phyloP scores from a whole-genome alignment of 2,329 filamentous ascomycete species.

The Monosporascus ibericus region DNA sequence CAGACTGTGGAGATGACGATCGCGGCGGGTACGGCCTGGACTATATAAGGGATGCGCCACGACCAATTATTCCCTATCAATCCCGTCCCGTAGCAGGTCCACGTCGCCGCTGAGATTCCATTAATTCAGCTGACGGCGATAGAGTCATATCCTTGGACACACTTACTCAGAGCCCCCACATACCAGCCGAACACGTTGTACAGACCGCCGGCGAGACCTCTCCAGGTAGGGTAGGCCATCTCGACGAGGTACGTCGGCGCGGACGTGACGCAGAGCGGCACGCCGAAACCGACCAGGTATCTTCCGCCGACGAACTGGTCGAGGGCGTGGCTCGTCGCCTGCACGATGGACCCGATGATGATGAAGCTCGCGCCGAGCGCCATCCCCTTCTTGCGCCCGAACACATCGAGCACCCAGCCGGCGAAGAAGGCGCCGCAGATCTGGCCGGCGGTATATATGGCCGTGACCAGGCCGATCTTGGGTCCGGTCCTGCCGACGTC shows the following conservation, averaged over 20 bases:
- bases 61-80: conserved; percentile 32
- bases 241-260: conserved; percentile 43
- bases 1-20: conserved; percentile 31
- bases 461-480: conserved; percentile 37
- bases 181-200: not conserved
- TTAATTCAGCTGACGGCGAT: not conserved
- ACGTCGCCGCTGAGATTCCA: conserved; percentile 42
- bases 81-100: conserved; percentile 36
- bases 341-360: conserved; percentile 37
- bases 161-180: not conserved
- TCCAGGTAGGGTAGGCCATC: conserved; percentile 43
- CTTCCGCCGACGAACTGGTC: conserved; percentile 40
- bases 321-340: conserved; percentile 29
- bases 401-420: conserved; percentile 37
- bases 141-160: not conserved
- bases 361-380: conserved; percentile 37
- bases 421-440: conserved; percentile 35
- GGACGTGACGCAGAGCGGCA: conserved; percentile 41
- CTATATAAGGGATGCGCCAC: conserved; percentile 43
- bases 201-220: conserved; percentile 39
- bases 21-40: conserved; percentile 39
- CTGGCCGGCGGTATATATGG: conserved; percentile 41
- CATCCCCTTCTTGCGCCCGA: conserved; percentile 40
- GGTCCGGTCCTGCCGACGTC: conserved; percentile 30
- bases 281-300: conserved; percentile 40